Base-by-base conservation (phyloP, 345 rosid genomes). In the Moringa oleifera region DNA sequence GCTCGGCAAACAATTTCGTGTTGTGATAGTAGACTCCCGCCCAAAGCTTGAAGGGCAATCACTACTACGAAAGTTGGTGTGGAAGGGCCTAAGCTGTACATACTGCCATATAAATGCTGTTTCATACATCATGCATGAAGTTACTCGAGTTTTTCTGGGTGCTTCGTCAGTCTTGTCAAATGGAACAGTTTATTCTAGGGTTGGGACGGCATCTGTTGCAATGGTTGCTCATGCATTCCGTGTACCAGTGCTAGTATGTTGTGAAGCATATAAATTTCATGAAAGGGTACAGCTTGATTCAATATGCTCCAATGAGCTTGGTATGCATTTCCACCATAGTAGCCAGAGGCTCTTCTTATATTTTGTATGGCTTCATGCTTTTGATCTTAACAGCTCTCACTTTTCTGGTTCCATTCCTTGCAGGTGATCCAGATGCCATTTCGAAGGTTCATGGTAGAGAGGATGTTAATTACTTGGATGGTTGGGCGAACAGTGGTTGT, bases 261-360 rank as follows among this genome's bases (percentile, higher is more conserved):
- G 99, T 46, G 99, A 90, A 84, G 90, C 96, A 47, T 90, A 94
- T 78, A 94, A 94, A 64, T 86, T 94, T 75, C 96, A 94, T 22
- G 92, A 90, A 78, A 85, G 99, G 72, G 99, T 94, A 50, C 97
- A 88, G 55, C 81, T 94, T 64, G 99, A 94, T 75, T 94, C 99
- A 22, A 88, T 94, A 63, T 94, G 99, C 78, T 88, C 77, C 59
- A 94, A 94, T 36, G 97, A 94, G 79, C 91, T 94, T 7, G 99
- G 97, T 93, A 81, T 45, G 90, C 62, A 51, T 55, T 64, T 63
- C 60, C 62, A 24, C 49, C 50, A 25, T 36, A 33, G 25, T 17
- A 16, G 15, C 33, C 33, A 28, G 47, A 15, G 47, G 12, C 47
- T 41, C 47, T 41, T 41, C 47, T 41, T 41, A 41, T 41, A 41